Percentiles rank a stretch among this genome's conserved stretches.
These are phyloP conservation scores for Elasticomyces elasticus DNA, from an alignment of 495 filamentous ascomycete species.

Conservation along the genomic window DNA sequence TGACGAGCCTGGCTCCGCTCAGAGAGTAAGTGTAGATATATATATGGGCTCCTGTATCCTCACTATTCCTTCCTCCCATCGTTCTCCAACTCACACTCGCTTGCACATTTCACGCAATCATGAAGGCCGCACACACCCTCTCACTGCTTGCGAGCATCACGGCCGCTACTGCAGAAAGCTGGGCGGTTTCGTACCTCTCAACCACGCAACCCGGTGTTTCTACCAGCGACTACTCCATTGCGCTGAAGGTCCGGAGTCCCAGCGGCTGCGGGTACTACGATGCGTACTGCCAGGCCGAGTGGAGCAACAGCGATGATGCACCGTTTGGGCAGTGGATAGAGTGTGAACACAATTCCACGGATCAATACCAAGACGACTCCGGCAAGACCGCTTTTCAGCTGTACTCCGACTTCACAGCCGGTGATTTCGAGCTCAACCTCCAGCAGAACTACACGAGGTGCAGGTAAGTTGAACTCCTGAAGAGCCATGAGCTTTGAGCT, in stretches of 20 bases:
- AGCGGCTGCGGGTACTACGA: not conserved
- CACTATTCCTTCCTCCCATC: too few relatives aligned
- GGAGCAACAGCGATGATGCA: not conserved
- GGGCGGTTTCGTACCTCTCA: not conserved
- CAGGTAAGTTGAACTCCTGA: not conserved
- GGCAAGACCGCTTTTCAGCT: not conserved
- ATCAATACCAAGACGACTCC: not conserved
- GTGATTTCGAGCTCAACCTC: not conserved
- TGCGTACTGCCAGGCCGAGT: not conserved
- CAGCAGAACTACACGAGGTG: not conserved
- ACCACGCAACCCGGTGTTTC: constrained; percentile 4
- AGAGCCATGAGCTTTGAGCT: too few relatives aligned
- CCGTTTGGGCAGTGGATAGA: not conserved
- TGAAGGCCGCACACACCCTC: not conserved
- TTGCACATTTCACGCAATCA: too few relatives aligned
- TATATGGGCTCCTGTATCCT: too few relatives aligned
- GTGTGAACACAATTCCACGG: not conserved
- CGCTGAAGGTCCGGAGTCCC: not conserved
- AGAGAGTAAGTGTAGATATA: too few relatives aligned
- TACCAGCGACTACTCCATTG: constrained; percentile 2
- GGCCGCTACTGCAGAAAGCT: not conserved
- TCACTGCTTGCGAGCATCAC: not conserved
- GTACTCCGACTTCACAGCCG: not conserved
- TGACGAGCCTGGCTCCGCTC: too few relatives aligned
- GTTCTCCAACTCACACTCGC: too few relatives aligned